A percentile compares a stretch with the other conserved stretches of the same genome.
These are phyloP conservation scores for Nannizzia gypsea DNA, from an alignment of 2,329 filamentous ascomycete genomes.

Conservation along the genomic window DNA sequence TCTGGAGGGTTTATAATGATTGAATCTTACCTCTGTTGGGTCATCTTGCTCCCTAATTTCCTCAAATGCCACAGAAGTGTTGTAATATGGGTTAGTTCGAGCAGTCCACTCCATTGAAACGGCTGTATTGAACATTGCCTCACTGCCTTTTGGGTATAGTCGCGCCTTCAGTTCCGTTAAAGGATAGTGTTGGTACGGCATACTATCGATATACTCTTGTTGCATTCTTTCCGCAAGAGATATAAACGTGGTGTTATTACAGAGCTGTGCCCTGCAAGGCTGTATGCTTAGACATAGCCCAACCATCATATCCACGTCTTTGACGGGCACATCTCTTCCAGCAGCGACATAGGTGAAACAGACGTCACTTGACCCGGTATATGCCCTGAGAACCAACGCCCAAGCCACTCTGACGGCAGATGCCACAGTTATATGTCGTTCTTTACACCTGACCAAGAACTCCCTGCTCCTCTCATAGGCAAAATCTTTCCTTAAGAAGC, in stretches of 20 bases:
- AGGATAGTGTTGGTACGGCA: conserved; percentile 21
- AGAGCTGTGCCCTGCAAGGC: conserved; percentile 6
- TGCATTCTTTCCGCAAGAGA: conserved; percentile 36
- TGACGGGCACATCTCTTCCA: conserved; percentile 9
- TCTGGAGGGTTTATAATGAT: neutral
- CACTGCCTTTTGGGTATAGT: conserved; percentile 8
- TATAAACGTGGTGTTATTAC: conserved; percentile 19
- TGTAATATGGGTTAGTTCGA: conserved; percentile 6
- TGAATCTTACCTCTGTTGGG: conserved; percentile 8
- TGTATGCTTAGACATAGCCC: conserved; percentile 9
- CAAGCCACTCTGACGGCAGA: conserved; percentile 17
- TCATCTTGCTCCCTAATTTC: conserved; percentile 10
- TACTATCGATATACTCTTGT: conserved; percentile 35
- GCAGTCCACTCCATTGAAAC: conserved; percentile 10
- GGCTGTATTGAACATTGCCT: conserved; percentile 11
- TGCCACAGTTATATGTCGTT: conserved; percentile 14
- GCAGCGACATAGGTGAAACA: conserved; percentile 16
- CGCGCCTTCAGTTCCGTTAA: conserved; percentile 9
- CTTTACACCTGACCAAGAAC: conserved; percentile 6
- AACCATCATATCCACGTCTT: conserved; percentile 8
- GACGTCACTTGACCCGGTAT: conserved; percentile 15
- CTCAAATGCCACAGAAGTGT: conserved; percentile 3
- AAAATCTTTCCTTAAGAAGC: neutral
- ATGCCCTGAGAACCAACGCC: conserved; percentile 16
- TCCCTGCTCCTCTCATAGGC: neutral